Base-by-base conservation (phyloP, 495 filamentous ascomycete species). In the Acidomyces sp. region DNA sequence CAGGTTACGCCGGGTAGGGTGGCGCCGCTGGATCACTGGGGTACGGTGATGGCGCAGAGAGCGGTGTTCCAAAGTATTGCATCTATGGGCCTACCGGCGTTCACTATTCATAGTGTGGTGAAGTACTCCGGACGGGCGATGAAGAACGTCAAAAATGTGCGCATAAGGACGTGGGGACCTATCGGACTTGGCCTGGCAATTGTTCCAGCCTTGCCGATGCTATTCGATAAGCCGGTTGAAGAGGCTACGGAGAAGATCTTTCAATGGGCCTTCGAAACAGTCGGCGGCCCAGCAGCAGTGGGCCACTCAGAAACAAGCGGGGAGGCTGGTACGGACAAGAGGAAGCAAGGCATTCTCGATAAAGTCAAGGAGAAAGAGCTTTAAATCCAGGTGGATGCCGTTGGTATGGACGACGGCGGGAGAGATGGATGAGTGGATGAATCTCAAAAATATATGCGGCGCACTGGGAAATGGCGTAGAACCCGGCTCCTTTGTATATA, bases 221-320 rank as follows among this genome's bases (percentile, higher is more conserved):
- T 95, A 28, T 97, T 96, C 56, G 90, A 97, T 52, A 72, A 94
- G 54, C 87, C 90, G 7, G 83, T 97, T 18, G 90, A 95, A 59
- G 67, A 82, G 40, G 85, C 79, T 0, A 78, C 93, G 2, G 88
- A 95, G 52, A 93, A 81, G 82, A 55, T 65, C 6, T 95, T 97
- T 66, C 78, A 90, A 38, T 80, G 75, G 47, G 81, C 68, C 0
- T 80, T 92, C 45, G 69, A 75, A 50, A 49, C 67, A 2, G 69
- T 81, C 47, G 83, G 77, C 4, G 84, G 85, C 1, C 70, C 76
- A 38, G 25, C 66, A 56, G 62, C 62, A 15, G 71, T 80, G 31
- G 71, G 71, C 6, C 55, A 69, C n/a, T n/a, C n/a, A n/a, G n/a
- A n/a, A n/a, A n/a, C n/a, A n/a, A n/a, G n/a, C n/a, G n/a, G n/a